These are phyloP conservation scores for Dichotomopilus funicola DNA, from an alignment of 2,329 filamentous ascomycete genomes.

Conservation along the genomic window DNA sequence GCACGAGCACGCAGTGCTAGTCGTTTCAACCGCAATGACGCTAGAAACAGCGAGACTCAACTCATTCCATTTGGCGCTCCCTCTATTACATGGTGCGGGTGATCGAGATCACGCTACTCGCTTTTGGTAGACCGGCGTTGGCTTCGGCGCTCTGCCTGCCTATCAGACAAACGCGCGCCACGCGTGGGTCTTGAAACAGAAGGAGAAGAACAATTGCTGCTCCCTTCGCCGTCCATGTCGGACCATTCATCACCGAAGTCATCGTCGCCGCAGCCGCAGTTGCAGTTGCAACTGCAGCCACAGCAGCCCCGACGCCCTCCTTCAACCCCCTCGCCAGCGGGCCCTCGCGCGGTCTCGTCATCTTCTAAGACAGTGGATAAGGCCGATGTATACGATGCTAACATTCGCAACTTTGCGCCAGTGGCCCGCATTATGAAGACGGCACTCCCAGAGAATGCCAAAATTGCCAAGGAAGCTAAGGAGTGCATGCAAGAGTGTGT, in stretches of 20 bases:
- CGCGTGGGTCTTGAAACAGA: too few species aligned
- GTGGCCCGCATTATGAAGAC: conserved; percentile 99
- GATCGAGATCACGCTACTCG: too few species aligned
- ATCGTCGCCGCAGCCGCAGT: conserved; percentile 29
- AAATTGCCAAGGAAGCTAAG: conserved; percentile 98
- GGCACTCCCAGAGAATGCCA: conserved; percentile 93
- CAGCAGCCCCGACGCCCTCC: too few species aligned
- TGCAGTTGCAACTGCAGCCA: too few species aligned
- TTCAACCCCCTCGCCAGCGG: conserved; percentile 29
- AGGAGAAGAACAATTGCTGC: conserved; percentile 16
- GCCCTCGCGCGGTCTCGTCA: conserved; percentile 35
- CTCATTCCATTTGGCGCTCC: conserved; percentile 36
- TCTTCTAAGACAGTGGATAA: conserved; percentile 40
- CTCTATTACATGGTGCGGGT: conserved; percentile 28
- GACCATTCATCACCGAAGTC: conserved; percentile 49
- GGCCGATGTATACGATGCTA: conserved; percentile 67
- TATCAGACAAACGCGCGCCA: conserved; percentile 30
- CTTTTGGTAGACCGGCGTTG: too few species aligned
- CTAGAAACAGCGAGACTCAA: too few species aligned
- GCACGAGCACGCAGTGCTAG: too few species aligned
- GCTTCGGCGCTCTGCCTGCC: conserved; percentile 25
- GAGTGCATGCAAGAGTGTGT: conserved; percentile 99
- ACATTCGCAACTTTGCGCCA: conserved; percentile 90
- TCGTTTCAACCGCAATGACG: too few species aligned
- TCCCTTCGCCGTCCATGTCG: conserved; percentile 43